Evolutionary conservation across 2,329 filamentous ascomycete genomes (phyloP).

Genomic region (Septoria linicola): DNA sequence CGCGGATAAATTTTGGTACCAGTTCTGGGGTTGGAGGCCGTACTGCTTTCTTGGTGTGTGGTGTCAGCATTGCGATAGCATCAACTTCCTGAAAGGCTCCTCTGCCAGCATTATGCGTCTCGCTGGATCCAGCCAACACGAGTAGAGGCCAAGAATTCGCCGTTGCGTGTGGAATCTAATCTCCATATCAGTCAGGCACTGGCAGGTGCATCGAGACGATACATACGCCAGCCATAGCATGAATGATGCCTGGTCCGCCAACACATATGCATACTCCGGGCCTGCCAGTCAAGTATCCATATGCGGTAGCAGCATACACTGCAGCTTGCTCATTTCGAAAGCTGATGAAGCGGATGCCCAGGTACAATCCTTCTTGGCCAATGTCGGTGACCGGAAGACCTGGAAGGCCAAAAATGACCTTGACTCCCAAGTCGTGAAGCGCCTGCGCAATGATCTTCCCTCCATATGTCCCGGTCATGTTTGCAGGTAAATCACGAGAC

Average conservation of each 20-base stretch:
- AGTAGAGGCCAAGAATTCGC: slow-evolving; percentile 58
- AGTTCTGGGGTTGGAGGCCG: slow-evolving; percentile 48
- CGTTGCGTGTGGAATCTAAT: slow-evolving; percentile 39
- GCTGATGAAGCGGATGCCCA: slow-evolving; percentile 58
- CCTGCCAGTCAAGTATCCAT: slow-evolving; percentile 58
- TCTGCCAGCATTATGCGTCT: slow-evolving; percentile 53
- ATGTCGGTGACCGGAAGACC: slow-evolving; percentile 59
- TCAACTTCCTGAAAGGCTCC: slow-evolving; percentile 60
- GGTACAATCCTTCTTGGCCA: slow-evolving; percentile 56
- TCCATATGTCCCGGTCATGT: slow-evolving; percentile 32
- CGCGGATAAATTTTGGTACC: slow-evolving; percentile 49
- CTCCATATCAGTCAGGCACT: not conserved
- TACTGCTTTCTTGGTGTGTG: slow-evolving; percentile 54
- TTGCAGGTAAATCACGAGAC: too few species aligned
- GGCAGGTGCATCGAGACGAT: not conserved
- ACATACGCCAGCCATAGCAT: slow-evolving; percentile 57
- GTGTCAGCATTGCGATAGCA: slow-evolving; percentile 51
- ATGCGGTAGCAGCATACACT: slow-evolving; percentile 58
- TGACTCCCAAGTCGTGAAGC: slow-evolving; percentile 50
- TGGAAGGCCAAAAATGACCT: slow-evolving; percentile 54
- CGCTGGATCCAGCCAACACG: slow-evolving; percentile 55
- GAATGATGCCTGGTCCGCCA: slow-evolving; percentile 58
- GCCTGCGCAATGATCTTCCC: slow-evolving; percentile 51
- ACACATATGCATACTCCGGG: slow-evolving; percentile 60
- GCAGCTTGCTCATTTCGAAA: slow-evolving; percentile 61